These are phyloP conservation scores for Bertia moriformis DNA, from an alignment of 2,329 filamentous ascomycete genomes.

Conservation along the genomic window DNA sequence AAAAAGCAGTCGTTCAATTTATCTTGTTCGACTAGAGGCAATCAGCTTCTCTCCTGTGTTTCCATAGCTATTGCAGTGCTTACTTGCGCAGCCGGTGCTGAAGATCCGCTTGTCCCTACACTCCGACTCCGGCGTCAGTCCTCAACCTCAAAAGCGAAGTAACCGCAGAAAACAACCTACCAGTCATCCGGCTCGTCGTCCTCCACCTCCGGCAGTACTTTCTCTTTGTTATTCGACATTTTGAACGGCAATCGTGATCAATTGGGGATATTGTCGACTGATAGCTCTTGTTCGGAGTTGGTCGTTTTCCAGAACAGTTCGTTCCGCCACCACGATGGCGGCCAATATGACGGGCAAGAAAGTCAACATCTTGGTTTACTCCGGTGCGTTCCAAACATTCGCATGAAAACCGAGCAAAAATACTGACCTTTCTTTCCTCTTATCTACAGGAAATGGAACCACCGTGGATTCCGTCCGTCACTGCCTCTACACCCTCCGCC, in stretches of 20 bases:
- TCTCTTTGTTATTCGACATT: slow-evolving; percentile 43
- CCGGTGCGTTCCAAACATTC: slow-evolving; percentile 35
- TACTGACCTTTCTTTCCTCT: slow-evolving; percentile 9
- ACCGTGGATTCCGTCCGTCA: slow-evolving; percentile 81
- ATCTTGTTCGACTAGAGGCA: slow-evolving; percentile 61
- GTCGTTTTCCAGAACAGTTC: too few species aligned
- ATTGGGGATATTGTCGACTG: too few species aligned
- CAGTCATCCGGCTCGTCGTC: slow-evolving; percentile 93
- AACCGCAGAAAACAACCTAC: slow-evolving; percentile 30
- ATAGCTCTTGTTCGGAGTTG: too few species aligned
- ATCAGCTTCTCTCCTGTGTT: not conserved
- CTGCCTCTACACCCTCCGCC: slow-evolving; percentile 72
- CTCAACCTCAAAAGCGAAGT: slow-evolving; percentile 1
- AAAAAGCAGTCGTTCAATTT: slow-evolving; percentile 92
- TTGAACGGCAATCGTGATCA: too few species aligned
- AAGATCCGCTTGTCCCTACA: slow-evolving; percentile 91
- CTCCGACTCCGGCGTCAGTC: slow-evolving; percentile 3
- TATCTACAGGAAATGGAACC: slow-evolving; percentile 57
- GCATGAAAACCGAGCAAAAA: slow-evolving; percentile 9
- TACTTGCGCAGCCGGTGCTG: slow-evolving; percentile 86
- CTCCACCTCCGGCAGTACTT: slow-evolving; percentile 29
- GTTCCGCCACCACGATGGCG: slow-evolving; percentile 1
- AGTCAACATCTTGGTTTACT: slow-evolving; percentile 87
- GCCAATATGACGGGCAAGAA: slow-evolving; percentile 47
- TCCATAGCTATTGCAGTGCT: slow-evolving; percentile 7